Evolutionary conservation across 2,329 filamentous ascomycete genomes (phyloP), one percentile per base, ranked within the genome.

Genomic region (Aspergillus tamarii): DNA sequence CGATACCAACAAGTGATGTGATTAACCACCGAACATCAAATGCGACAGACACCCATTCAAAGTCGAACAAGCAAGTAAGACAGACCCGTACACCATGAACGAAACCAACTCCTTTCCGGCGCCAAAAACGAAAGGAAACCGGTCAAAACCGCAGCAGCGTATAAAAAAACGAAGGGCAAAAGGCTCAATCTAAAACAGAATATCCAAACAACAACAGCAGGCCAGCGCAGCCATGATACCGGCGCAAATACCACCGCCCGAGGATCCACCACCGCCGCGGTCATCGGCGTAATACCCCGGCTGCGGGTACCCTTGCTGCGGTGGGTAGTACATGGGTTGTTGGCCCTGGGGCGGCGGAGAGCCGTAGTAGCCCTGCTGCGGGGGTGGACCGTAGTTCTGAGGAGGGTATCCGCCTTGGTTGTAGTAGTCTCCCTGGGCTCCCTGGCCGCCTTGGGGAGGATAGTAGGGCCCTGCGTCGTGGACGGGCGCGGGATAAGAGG

Each of bases 201-300:
- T 77, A 73, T 83, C 82, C 74, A 84, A 76, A 72, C 82, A 84
- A 70, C 82, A 84, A 68, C 82, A 84, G 67, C 81, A 83, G 10
- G 82, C 82, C 61, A 83, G 59, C 21, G 79, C 81, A 54, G 79
- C 81, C 68, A 82, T 70, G 19, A 84, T 73, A 71, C 81, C 82
- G 1, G 82, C 81, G 60, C 82, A 84, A 36, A 82, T 76, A 2
- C 82, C 81, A 10, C 76, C 75, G 14, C 70, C 73, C 4, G 68
- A 68, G 8, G 71, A 71, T 14, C 72, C 68, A 7, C 73, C 70
- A 45, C 75, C 69, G 10, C 73, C 71, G 56, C 74, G 73, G 43
- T 78, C 73, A 57, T 76, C 72, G 16, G 73, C 70, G 52, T 77
- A 76, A 58, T 81, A 78, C 4, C 77, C 78, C 58, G 75, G 81